Percentiles rank a stretch among this genome's conserved stretches.
These are phyloP conservation scores for Aspergillus biplanus DNA, from an alignment of 495 filamentous ascomycete genomes.

Conservation along the genomic window DNA sequence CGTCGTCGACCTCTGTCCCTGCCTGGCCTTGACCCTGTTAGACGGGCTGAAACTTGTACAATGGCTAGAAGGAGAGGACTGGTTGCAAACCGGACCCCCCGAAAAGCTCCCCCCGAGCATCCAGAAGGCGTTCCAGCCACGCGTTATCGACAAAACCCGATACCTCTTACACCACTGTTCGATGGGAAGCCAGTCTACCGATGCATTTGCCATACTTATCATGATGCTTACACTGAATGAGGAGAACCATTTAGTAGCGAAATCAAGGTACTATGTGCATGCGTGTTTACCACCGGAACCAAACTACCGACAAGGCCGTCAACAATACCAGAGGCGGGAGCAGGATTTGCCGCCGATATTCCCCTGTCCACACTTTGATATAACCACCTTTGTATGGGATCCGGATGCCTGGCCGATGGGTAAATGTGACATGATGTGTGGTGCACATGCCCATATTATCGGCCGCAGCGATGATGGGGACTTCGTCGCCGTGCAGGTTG, in stretches of 20 bases:
- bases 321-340: too few relatives aligned
- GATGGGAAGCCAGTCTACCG: too few relatives aligned
- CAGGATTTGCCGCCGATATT: not conserved
- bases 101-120: not conserved
- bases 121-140: too few relatives aligned
- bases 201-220: too few relatives aligned
- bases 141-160: too few relatives aligned
- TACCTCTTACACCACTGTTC: too few relatives aligned
- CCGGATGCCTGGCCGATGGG: not conserved
- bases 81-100: not conserved
- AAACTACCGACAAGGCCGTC: too few relatives aligned
- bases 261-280: too few relatives aligned
- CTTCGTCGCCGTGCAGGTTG: slow-evolving; percentile 8
- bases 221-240: too few relatives aligned
- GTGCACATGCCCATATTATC: slow-evolving; percentile 1
- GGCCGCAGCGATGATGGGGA: slow-evolving; percentile 1
- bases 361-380: slow-evolving; percentile 14
- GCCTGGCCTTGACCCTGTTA: slow-evolving; percentile 19
- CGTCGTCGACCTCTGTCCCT: slow-evolving; percentile 34
- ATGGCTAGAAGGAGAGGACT: slow-evolving; percentile 2
- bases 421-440: not conserved
- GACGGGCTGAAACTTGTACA: not conserved
- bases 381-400: slow-evolving; percentile 4
- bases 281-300: too few relatives aligned
- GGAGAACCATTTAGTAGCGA: too few relatives aligned